Evolutionary conservation across 768 basidiomycete species (phyloP).

Genomic region (Trametes elegans): DNA sequence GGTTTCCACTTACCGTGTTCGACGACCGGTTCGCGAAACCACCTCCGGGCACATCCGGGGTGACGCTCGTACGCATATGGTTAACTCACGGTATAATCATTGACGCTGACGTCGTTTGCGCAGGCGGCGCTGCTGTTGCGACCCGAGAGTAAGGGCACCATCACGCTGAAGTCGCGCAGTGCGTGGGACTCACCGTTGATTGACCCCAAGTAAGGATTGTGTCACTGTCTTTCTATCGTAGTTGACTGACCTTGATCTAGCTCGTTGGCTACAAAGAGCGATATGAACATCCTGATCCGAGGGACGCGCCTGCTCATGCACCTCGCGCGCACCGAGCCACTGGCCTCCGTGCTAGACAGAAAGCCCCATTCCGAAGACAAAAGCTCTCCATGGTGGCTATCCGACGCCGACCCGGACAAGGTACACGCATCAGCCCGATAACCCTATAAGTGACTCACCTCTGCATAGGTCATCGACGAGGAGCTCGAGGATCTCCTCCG

Average conservation of each 20-base stretch:
- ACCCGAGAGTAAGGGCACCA: conserved; percentile 38
- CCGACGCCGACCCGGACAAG: conserved; percentile 10
- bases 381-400: neutral
- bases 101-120: neutral
- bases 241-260: conserved; percentile 26
- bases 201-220: conserved; percentile 37
- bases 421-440: too few relatives aligned
- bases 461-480: neutral
- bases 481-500: neutral
- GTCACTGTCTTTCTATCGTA: neutral
- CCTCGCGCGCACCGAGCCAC: conserved; percentile 37
- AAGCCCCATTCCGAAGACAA: neutral
- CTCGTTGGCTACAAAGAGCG: conserved; percentile 39
- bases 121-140: conserved; percentile 24
- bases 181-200: conserved; percentile 40
- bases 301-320: conserved; percentile 37
- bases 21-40: neutral
- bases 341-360: conserved; percentile 33
- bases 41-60: neutral
- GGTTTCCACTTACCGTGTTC: neutral
- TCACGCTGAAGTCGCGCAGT: conserved; percentile 35
- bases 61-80: neutral
- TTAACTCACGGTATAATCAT: neutral
- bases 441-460: too few relatives aligned
- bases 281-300: conserved; percentile 37